These are phyloP conservation scores for Fraxinus angustifolia DNA, from an alignment of 305 asterid species.

Conservation along the genomic window DNA sequence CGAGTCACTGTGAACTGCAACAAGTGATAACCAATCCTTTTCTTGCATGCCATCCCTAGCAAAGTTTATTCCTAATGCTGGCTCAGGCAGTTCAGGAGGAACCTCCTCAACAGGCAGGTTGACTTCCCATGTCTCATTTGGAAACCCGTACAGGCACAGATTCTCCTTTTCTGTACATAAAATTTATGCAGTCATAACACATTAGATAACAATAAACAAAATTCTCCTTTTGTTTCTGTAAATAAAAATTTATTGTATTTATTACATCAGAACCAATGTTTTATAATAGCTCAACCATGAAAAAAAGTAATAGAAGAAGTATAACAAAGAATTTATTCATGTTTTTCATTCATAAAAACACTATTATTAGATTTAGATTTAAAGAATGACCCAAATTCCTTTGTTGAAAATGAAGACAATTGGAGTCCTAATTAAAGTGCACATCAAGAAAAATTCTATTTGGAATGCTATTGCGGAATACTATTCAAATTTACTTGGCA, in stretches of 20 bases:
- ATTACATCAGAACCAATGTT: background rate
- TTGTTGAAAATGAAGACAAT: background rate
- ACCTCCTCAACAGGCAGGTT: slow-evolving; percentile 82
- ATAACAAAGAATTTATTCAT: background rate
- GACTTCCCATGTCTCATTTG: slow-evolving; percentile 78
- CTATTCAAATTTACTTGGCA: too few relatives aligned
- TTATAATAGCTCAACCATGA: background rate
- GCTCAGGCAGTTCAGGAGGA: slow-evolving; percentile 90
- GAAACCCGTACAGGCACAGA: slow-evolving; percentile 72
- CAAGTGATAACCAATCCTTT: slow-evolving; percentile 72
- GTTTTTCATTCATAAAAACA: background rate
- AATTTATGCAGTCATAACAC: background rate
- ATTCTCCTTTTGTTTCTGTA: background rate
- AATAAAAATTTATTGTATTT: background rate
- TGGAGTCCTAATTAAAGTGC: background rate
- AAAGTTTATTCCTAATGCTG: slow-evolving; percentile 78
- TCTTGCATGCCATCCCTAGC: slow-evolving; percentile 77
- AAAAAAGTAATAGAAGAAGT: background rate
- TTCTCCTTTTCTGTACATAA: slow-evolving; percentile 59
- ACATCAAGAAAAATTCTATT: too few relatives aligned
- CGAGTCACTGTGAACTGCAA: slow-evolving; percentile 86
- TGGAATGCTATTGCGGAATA: too few relatives aligned
- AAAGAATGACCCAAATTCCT: background rate
- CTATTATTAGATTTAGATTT: background rate
- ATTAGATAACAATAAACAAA: background rate